Conservation (phyloP, 805 yeast genomes). For the Wickerhamomyces silvicola region DNA sequence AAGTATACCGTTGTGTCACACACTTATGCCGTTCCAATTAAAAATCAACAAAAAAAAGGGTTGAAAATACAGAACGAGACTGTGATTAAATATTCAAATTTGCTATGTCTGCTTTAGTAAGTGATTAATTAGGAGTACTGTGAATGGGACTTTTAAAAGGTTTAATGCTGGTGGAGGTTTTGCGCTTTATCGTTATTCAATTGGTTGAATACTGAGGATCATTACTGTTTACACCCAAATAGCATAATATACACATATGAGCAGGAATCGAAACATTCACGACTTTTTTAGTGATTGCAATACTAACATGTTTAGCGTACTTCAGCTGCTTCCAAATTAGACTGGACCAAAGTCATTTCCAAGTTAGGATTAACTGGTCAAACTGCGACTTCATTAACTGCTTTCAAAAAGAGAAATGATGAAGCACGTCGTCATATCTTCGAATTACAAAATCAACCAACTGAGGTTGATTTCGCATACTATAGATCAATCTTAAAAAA, state of each 20-base stretch:
- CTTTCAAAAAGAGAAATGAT: constrained; percentile 97
- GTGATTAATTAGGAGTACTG: constrained; percentile 1
- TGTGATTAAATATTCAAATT: constrained; percentile 8
- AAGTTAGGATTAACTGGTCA: constrained; percentile 88
- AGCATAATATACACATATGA: too few relatives aligned
- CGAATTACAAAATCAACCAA: constrained; percentile 65
- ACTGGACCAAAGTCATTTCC: constrained; percentile 89
- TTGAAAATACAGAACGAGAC: not conserved
- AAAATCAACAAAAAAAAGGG: constrained; percentile 11
- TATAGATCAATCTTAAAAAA: constrained; percentile 82
- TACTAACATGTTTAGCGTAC: constrained; percentile 30
- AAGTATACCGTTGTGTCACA: too few relatives aligned
- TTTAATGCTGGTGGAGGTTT: not conserved
- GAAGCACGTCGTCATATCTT: constrained; percentile 85
- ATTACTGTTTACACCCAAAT: too few relatives aligned
- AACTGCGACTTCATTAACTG: constrained; percentile 80
- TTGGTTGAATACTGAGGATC: not conserved
- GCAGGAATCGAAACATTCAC: not conserved
- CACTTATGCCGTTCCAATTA: too few relatives aligned
- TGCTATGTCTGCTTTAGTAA: constrained; percentile 16
- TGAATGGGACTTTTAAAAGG: not conserved
- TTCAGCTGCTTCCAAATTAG: constrained; percentile 77
- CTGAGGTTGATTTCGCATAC: constrained; percentile 72
- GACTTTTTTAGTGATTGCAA: not conserved
- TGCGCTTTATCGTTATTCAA: not conserved